Percentiles rank a stretch among this genome's conserved stretches.
These are phyloP conservation scores for Paraphoma sp. DNA, from an alignment of 2,329 filamentous ascomycete species.

Conservation along the genomic window DNA sequence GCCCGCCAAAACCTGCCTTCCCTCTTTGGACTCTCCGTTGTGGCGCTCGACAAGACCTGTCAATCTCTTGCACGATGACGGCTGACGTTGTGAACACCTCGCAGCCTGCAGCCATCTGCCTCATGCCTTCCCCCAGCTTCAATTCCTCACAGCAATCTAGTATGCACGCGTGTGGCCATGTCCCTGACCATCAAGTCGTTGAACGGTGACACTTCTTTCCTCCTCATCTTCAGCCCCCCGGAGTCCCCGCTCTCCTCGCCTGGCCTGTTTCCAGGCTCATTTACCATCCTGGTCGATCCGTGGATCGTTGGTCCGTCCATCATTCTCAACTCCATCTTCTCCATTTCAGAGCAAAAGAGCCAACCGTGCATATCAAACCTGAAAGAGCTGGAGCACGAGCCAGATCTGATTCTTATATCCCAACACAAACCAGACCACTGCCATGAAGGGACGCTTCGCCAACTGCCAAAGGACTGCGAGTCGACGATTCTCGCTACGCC, in stretches of 20 bases:
- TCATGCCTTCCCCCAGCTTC: slow-evolving; percentile 3
- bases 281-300: slow-evolving; percentile 74
- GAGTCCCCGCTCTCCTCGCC: slow-evolving; percentile 50
- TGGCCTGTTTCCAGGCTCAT: slow-evolving; percentile 56
- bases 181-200: slow-evolving; percentile 69
- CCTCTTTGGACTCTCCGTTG: not conserved
- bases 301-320: slow-evolving; percentile 70
- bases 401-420: slow-evolving; percentile 65
- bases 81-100: slow-evolving; percentile 9
- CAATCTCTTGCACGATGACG: slow-evolving; percentile 8
- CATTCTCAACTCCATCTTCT: slow-evolving; percentile 67
- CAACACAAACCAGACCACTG: slow-evolving; percentile 74
- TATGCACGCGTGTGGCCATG: slow-evolving; percentile 53
- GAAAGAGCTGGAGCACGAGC: slow-evolving; percentile 57
- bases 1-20: slow-evolving; percentile 1
- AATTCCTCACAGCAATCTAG: not conserved
- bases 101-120: slow-evolving; percentile 8
- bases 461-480: slow-evolving; percentile 62
- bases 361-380: slow-evolving; percentile 65
- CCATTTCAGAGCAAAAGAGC: slow-evolving; percentile 62
- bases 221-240: slow-evolving; percentile 67
- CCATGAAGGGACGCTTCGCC: slow-evolving; percentile 71
- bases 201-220: slow-evolving; percentile 70
- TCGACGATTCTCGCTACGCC: slow-evolving; percentile 72
- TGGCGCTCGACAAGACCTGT: slow-evolving; percentile 4